phyloP scores from a whole-genome alignment of 352 stramenopile species.

The Aphanomyces astaci region DNA sequence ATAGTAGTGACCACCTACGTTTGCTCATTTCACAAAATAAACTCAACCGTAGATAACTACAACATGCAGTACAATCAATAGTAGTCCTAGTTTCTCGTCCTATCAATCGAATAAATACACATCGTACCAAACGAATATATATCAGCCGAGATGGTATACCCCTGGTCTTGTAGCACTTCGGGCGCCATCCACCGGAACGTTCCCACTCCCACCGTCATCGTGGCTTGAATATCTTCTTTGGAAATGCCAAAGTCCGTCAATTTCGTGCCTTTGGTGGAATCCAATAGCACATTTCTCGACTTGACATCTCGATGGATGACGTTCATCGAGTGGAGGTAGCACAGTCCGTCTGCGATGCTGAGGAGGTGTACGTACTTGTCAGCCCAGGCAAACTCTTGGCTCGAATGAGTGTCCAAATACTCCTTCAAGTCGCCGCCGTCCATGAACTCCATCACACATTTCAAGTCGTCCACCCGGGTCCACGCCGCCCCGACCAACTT shows the following conservation, averaged over 20 bases:
- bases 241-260: slow-evolving; percentile 16
- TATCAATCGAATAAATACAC: no score
- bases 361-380: background rate
- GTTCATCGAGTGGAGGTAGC: slow-evolving; percentile 2
- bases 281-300: background rate
- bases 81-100: background rate
- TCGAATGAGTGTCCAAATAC: background rate
- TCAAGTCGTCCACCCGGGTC: background rate
- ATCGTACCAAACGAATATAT: slow-evolving; percentile 13
- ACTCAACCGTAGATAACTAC: no score
- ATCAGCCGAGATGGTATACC: slow-evolving; percentile 1
- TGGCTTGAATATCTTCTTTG: background rate
- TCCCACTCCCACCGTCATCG: background rate
- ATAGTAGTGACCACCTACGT: no score
- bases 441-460: slow-evolving; percentile 8
- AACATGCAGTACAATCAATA: no score
- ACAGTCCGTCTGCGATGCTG: background rate
- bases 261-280: slow-evolving; percentile 8
- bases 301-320: background rate
- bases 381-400: background rate
- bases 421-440: background rate
- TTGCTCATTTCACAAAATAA: no score
- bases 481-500: background rate
- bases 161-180: background rate
- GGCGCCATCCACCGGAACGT: slow-evolving; percentile 15